Conservation (phyloP, 2,329 filamentous ascomycete species). For the Trichophyton rubrum region DNA sequence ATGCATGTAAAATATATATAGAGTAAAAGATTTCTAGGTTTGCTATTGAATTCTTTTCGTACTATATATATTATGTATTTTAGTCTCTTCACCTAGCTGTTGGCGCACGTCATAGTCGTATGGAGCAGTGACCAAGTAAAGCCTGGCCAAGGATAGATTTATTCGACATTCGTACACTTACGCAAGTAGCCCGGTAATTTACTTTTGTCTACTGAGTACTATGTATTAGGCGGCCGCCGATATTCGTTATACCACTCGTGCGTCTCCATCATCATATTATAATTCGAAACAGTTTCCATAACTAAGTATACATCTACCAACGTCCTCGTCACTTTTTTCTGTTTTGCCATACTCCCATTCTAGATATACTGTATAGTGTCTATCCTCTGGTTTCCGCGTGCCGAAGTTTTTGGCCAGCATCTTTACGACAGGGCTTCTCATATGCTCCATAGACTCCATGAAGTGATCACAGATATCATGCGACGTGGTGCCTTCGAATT, state of each 20-base stretch:
- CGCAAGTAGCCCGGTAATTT: background rate
- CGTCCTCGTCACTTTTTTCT: constrained; percentile 12
- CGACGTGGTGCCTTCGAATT: background rate
- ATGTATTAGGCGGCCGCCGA: background rate
- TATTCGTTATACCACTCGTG: constrained; percentile 3
- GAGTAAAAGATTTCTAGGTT: too few species aligned
- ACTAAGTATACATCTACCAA: constrained; percentile 14
- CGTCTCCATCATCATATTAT: background rate
- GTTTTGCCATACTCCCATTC: constrained; percentile 13
- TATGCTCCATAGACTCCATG: constrained; percentile 13
- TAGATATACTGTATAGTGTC: constrained; percentile 11
- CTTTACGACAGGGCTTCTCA: constrained; percentile 12
- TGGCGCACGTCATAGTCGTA: too few species aligned
- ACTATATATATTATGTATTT: too few species aligned
- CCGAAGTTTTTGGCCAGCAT: constrained; percentile 10
- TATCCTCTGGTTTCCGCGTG: constrained; percentile 5
- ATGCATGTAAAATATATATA: too few species aligned
- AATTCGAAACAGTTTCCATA: background rate
- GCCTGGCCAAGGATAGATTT: too few species aligned
- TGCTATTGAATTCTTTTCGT: too few species aligned
- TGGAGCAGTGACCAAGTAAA: too few species aligned
- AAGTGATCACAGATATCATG: background rate
- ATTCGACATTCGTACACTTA: background rate
- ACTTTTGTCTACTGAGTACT: background rate
- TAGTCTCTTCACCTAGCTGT: too few species aligned